Evolutionary conservation across 352 stramenopile species (phyloP).

Genomic region (Pythium phragmiticola): DNA sequence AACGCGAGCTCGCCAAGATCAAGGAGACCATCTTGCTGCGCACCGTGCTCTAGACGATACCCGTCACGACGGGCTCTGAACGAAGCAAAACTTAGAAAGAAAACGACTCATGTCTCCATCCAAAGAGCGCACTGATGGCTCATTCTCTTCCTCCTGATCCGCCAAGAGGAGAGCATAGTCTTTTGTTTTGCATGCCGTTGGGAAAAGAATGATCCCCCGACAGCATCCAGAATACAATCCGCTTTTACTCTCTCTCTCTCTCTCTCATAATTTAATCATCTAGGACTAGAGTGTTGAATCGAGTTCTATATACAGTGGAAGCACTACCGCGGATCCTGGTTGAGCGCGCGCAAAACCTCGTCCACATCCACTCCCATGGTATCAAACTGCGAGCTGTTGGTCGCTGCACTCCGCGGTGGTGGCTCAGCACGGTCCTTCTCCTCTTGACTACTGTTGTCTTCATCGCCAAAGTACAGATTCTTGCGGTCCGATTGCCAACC

Average conservation of each 20-base stretch:
- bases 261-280: background rate
- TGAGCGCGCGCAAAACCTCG: conserved; percentile 14
- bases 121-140: conserved; percentile 25
- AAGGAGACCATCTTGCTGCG: conserved; percentile 86
- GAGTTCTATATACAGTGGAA: background rate
- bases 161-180: background rate
- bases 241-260: conserved; percentile 14
- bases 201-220: background rate
- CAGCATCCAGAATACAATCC: conserved; percentile 31
- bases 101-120: background rate
- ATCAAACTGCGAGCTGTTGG: conserved; percentile 11
- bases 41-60: conserved; percentile 53
- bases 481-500: conserved; percentile 35
- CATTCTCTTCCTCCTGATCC: background rate
- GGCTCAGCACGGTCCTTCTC: background rate
- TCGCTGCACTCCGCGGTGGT: background rate
- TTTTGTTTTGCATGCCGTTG: conserved; percentile 22
- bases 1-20: conserved; percentile 79
- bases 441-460: conserved; percentile 4
- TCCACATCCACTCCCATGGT: conserved; percentile 16
- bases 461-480: conserved; percentile 32
- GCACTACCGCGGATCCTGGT: background rate
- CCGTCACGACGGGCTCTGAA: background rate
- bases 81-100: background rate
- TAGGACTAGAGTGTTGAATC: no score